These are phyloP conservation scores for Leishmania turanica DNA, from an alignment of 208 protist species.

Conservation along the genomic window DNA sequence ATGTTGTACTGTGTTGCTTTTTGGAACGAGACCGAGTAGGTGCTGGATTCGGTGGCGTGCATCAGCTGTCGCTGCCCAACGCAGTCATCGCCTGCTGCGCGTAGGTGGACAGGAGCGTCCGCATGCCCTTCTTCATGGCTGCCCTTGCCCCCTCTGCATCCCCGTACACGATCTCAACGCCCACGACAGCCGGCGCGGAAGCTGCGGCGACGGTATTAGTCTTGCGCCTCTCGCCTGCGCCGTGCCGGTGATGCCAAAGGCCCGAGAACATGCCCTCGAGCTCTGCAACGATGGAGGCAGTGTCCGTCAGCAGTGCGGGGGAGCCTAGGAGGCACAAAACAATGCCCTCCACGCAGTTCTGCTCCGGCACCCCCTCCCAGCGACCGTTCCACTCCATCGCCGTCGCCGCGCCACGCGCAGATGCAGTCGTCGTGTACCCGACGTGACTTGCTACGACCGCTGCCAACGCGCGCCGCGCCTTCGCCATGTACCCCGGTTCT, in stretches of 20 bases:
- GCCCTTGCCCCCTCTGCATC: conserved; percentile 9
- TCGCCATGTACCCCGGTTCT: neutral
- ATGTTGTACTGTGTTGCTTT: neutral
- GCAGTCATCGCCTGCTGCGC: conserved; percentile 11
- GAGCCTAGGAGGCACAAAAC: conserved; percentile 14
- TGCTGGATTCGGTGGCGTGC: neutral
- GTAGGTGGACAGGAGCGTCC: conserved; percentile 23
- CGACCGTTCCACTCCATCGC: conserved; percentile 2
- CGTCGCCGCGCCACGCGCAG: neutral
- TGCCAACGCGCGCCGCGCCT: neutral
- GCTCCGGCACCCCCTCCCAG: neutral
- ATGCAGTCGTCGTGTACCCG: neutral
- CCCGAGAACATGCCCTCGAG: conserved; percentile 18
- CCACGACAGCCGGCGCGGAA: conserved; percentile 1
- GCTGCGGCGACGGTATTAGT: neutral
- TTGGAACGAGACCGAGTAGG: neutral
- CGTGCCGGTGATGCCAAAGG: conserved; percentile 15
- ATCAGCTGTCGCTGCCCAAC: conserved; percentile 8
- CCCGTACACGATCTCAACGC: conserved; percentile 13
- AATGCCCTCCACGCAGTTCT: conserved; percentile 21
- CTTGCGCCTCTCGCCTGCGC: neutral
- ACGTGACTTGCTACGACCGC: conserved; percentile 26
- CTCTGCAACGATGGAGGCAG: neutral
- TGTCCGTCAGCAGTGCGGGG: neutral
- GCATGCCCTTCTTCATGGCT: conserved; percentile 17